phyloP scores from a whole-genome alignment of 2,329 filamentous ascomycete species.

The Colletotrichum cereale region DNA sequence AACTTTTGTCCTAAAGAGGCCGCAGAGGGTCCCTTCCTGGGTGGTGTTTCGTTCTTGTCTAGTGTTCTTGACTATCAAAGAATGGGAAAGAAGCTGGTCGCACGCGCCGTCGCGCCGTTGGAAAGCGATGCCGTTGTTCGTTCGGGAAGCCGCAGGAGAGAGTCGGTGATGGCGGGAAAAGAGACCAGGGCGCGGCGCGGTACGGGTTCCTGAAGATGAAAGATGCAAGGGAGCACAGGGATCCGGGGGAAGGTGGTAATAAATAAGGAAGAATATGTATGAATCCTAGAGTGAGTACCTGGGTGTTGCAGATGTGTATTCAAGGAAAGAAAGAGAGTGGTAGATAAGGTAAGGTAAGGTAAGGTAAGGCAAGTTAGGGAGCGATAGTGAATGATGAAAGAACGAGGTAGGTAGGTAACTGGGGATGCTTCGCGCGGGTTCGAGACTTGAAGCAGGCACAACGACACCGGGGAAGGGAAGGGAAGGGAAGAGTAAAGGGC shows the following conservation, averaged over 20 bases:
- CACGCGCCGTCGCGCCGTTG: slow-evolving; percentile 10
- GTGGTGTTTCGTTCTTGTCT: slow-evolving; percentile 17
- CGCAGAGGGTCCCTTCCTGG: slow-evolving; percentile 10
- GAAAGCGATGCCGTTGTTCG: slow-evolving; percentile 6
- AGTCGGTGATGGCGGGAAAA: not conserved
- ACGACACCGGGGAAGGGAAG: slow-evolving; percentile 14
- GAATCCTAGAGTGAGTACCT: not conserved
- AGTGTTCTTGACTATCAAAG: not conserved
- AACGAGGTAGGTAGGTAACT: slow-evolving; percentile 13
- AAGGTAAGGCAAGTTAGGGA: slow-evolving; percentile 1
- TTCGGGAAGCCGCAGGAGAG: slow-evolving; percentile 25
- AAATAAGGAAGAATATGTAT: slow-evolving; percentile 19
- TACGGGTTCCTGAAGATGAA: slow-evolving; percentile 25
- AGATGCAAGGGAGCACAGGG: slow-evolving; percentile 29
- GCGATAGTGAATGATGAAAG: slow-evolving; percentile 21
- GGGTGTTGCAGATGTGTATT: not conserved
- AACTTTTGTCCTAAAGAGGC: slow-evolving; percentile 28
- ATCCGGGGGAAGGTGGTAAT: slow-evolving; percentile 3
- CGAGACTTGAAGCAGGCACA: slow-evolving; percentile 17
- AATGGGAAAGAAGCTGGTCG: slow-evolving; percentile 5
- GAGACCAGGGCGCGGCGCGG: slow-evolving; percentile 26
- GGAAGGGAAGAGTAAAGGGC: slow-evolving; percentile 21
- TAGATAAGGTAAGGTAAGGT: slow-evolving; percentile 11
- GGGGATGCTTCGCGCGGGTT: slow-evolving; percentile 24
- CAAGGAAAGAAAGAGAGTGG: slow-evolving; percentile 22